Evolutionary conservation across 140 eudicot species (phyloP), one percentile per base, ranked within the genome.

Genomic region (Stevia rebaudiana): DNA sequence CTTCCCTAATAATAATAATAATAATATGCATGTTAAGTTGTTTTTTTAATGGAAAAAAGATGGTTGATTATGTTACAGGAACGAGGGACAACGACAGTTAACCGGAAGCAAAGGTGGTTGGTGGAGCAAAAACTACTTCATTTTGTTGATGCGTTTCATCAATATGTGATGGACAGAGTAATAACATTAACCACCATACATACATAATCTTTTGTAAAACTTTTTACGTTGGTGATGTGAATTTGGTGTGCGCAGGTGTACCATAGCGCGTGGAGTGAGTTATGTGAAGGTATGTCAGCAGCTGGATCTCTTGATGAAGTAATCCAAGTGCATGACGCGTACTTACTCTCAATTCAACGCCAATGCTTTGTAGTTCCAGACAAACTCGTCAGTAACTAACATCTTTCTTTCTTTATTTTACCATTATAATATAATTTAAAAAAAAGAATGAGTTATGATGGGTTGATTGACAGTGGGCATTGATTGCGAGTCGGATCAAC

Each of bases 131-230:
- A 94, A 64, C 87, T 92, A 43, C 91, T 94, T 35, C 95, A 94
- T 71, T 94, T 94, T 47, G 95, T 94, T 61, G 99, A 94, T 77
- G 99, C 97, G 35, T 94, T 94, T 80, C 99, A 92, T 79, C 99
- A 85, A 78, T 92, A 92, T 70, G 97, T 94, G 64, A 94, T 94
- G 99, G 99, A 94, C 82, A 88, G 97, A 58, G 99, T 92, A 92
- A 82, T 46, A 40, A 31, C 28, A 92, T 80, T 46, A 40, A 31
- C 28, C 71, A 47, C 63, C 36, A 61, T 59, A 59, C 31, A 56
- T 25, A 1, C 13, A 17, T 3, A 33, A 33, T 3, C 4, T 13
- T 30, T 6, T 64, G 6, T 23, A 39, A 48, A 28, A 16, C 62
- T 21, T 37, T 60, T 48, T 28, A 4, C 17, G 13, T n/a, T 57